Percentiles rank a stretch among this genome's conserved stretches.
phyloP scores from a whole-genome alignment of 129 eudicot species.

The Heracleum sosnowskyi region DNA sequence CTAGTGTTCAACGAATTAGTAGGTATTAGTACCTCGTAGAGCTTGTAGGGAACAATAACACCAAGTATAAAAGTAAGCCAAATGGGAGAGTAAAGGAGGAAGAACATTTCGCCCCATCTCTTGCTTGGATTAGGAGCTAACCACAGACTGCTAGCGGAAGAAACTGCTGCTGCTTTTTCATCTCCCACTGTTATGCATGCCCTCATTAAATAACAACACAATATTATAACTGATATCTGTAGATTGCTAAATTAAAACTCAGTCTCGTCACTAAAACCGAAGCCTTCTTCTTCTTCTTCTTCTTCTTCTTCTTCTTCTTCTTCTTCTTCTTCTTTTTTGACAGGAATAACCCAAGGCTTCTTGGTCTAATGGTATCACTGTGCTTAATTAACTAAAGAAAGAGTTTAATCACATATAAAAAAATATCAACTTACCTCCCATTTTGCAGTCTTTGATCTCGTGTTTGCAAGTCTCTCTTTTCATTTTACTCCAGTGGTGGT shows the following conservation, averaged over 20 bases:
- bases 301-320: too few species aligned
- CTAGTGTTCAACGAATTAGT: too few species aligned
- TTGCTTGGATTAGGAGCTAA: constrained; percentile 78
- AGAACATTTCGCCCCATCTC: constrained; percentile 91
- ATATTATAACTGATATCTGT: neutral
- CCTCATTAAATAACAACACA: neutral
- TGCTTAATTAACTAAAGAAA: neutral
- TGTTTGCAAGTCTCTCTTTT: neutral
- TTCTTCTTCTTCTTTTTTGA: too few species aligned
- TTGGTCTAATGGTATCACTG: neutral
- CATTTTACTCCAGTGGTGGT: neutral
- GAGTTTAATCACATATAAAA: neutral
- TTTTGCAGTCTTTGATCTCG: neutral
- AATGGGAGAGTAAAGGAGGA: constrained; percentile 76
- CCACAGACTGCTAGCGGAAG: constrained; percentile 48
- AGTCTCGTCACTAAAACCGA: neutral
- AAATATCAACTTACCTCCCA: neutral
- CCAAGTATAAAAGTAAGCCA: constrained; percentile 97
- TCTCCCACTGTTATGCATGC: neutral
- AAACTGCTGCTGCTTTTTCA: constrained; percentile 8
- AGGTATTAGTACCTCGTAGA: constrained; percentile 58
- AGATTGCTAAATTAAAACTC: neutral
- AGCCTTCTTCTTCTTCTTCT: too few species aligned
- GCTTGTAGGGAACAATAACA: constrained; percentile 80
- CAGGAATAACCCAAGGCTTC: neutral